These are phyloP conservation scores for Lichenothelia convexa DNA, from an alignment of 495 filamentous ascomycete genomes.

Conservation along the genomic window DNA sequence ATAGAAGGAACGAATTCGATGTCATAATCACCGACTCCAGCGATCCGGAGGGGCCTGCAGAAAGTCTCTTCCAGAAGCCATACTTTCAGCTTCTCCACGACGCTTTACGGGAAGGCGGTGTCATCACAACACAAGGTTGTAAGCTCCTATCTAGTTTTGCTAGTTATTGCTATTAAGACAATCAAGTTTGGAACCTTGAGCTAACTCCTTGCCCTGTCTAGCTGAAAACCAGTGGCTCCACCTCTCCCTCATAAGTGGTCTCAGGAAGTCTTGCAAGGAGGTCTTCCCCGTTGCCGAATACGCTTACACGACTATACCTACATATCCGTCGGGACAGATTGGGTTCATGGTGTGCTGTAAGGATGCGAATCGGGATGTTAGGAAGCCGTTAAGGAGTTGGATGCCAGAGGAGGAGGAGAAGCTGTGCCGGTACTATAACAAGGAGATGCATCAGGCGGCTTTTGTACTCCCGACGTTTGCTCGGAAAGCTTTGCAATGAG, in stretches of 20 bases:
- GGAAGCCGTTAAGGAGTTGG: slow-evolving; percentile 63
- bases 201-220: slow-evolving; percentile 26
- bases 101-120: slow-evolving; percentile 83
- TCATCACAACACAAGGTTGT: slow-evolving; percentile 99
- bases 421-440: slow-evolving; percentile 88
- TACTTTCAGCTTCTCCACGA: slow-evolving; percentile 87
- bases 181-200: neutral
- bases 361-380: slow-evolving; percentile 67
- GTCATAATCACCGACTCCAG: slow-evolving; percentile 99
- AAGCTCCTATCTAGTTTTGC: slow-evolving; percentile 48
- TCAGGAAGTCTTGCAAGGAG: slow-evolving; percentile 91
- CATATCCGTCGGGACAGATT: slow-evolving; percentile 97
- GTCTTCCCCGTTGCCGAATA: slow-evolving; percentile 97
- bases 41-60: slow-evolving; percentile 91
- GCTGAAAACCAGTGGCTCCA: slow-evolving; percentile 99
- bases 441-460: slow-evolving; percentile 80
- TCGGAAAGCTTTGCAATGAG: slow-evolving; percentile 48
- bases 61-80: slow-evolving; percentile 91
- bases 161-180: slow-evolving; percentile 2
- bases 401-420: slow-evolving; percentile 74
- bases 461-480: slow-evolving; percentile 92
- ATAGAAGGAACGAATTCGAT: slow-evolving; percentile 88
- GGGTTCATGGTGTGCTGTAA: slow-evolving; percentile 99
- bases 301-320: slow-evolving; percentile 98
- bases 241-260: slow-evolving; percentile 67